Evolutionary conservation across 441 rosid species (phyloP).

Genomic region (Aquilaria agallochum): DNA sequence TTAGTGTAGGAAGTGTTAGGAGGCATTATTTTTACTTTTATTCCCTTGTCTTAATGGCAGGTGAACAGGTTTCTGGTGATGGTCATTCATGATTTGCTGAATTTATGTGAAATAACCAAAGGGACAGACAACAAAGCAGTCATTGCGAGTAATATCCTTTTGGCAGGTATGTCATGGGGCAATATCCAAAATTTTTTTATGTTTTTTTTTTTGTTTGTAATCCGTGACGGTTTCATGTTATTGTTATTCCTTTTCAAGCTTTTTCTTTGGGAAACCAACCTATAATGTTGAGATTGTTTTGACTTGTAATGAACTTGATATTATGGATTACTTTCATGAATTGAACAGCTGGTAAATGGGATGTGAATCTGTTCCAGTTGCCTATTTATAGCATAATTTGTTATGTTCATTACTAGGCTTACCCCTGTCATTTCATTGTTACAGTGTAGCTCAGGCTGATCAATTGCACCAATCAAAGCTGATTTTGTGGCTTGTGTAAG

Average conservation of each 20-base stretch:
- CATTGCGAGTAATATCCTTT: conserved; percentile 83
- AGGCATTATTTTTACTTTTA: too few species aligned
- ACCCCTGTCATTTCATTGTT: conserved; percentile 3
- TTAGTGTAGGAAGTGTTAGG: too few species aligned
- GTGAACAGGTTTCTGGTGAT: conserved; percentile 98
- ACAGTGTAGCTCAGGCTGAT: conserved; percentile 95
- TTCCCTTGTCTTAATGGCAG: conserved; percentile 30
- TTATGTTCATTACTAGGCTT: neutral
- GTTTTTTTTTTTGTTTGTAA: too few species aligned
- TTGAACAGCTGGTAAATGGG: too few species aligned
- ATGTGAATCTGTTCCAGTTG: too few species aligned
- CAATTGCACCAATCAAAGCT: conserved; percentile 81
- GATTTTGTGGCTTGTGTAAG: conserved; percentile 87
- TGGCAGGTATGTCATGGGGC: conserved; percentile 98
- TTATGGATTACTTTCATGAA: too few species aligned
- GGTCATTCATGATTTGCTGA: conserved; percentile 97
- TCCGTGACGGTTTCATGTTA: too few species aligned
- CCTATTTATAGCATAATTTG: neutral
- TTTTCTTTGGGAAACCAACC: too few species aligned
- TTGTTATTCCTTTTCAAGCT: too few species aligned
- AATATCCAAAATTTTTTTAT: conserved; percentile 80
- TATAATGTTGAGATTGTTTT: too few species aligned
- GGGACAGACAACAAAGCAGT: conserved; percentile 99
- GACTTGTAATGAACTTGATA: too few species aligned
- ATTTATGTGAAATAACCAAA: conserved; percentile 96